Evolutionary conservation across 768 basidiomycete species (phyloP), one percentile per base, ranked within the genome.

Genomic region (Tylopilus cervinicoccineus): DNA sequence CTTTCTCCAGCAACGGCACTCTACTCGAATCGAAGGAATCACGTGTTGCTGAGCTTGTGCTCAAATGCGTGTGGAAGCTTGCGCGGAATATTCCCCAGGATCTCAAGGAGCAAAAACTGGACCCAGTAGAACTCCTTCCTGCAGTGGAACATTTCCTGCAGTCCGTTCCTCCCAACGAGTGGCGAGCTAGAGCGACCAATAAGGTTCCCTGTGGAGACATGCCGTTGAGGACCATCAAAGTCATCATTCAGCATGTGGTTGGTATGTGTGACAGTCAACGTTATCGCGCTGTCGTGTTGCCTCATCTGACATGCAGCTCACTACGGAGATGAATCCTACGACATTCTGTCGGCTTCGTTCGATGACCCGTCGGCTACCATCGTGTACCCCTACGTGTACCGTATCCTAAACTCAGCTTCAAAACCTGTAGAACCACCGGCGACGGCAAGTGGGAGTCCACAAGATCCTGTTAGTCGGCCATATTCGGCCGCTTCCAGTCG

Each of bases 51-150:
- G 94, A 97, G 65, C 78, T 98, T 19, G 91, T 92, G 16, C 69
- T 93, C 50, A 95, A 97, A 73, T 99, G 96, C 68, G 82, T 99
- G 23, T 98, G 96, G 96, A 99, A 99, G 70, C 72, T 98, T 47
- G 93, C 93, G 6, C 79, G 94, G 55, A 94, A 91, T 54, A 91
- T 97, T 40, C 93, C 93, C 6, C 89, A 93, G 61, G 92, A 94
- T 64, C 77, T 99, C 38, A 80, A 80, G 53, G 86, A 91, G 36
- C 74, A 80, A 5, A 76, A 81, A 17, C 75, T 99, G 29, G 88
- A 92, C 63, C 88, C 93, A 17, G 84, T 91, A 16, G 89, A 93
- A 56, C 70, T 99, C 27, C 87, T 98, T 63, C 86, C 86, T 14
- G 87, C 93, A 5, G 86, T 99, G 52, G 96, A 99, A 64, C 84